Evolutionary conservation across 768 basidiomycete genomes (phyloP).

Genomic region (Serendipita indica): DNA sequence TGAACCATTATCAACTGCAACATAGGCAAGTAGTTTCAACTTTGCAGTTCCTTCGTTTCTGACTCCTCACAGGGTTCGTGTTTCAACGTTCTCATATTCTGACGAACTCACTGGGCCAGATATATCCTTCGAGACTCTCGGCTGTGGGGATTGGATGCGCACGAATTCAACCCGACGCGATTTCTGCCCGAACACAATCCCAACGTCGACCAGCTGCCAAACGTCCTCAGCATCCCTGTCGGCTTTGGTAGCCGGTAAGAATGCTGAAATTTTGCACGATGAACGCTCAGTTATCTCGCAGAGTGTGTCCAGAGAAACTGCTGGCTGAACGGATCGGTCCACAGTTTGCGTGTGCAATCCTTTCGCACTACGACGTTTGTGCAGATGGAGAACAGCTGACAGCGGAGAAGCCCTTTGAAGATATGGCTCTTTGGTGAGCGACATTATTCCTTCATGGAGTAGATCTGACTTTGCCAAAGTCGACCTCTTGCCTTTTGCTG

Average conservation of each 20-base stretch:
- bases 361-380: neutral
- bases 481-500: too few relatives aligned
- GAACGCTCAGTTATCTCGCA: neutral
- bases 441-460: too few relatives aligned
- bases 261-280: neutral
- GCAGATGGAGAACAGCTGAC: neutral
- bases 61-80: too few relatives aligned
- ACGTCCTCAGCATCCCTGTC: neutral
- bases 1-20: conserved; percentile 20
- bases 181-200: neutral
- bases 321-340: conserved; percentile 29
- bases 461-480: too few relatives aligned
- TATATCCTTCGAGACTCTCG: neutral
- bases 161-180: neutral
- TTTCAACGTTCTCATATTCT: neutral
- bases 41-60: neutral
- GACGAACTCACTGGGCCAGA: neutral
- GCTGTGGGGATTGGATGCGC: neutral
- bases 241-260: neutral
- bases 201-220: neutral
- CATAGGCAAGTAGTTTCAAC: conserved; percentile 15
- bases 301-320: conserved; percentile 28
- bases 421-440: neutral
- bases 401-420: neutral
- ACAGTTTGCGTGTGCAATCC: neutral